Evolutionary conservation across 345 rosid species (phyloP).

Genomic region (Murraya koenigii): DNA sequence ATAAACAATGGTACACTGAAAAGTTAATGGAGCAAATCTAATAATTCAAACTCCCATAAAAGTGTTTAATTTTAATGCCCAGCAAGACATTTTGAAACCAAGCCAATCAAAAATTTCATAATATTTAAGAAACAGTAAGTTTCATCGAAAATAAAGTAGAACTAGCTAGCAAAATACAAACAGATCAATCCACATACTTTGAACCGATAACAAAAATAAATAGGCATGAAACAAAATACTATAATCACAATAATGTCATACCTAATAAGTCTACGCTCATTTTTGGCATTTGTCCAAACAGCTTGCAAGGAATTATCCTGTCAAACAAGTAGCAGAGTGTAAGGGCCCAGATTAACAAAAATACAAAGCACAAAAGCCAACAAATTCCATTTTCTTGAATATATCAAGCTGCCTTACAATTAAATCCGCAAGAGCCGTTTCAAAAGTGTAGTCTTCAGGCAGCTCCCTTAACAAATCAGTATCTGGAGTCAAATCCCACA

Average conservation of each 20-base stretch:
- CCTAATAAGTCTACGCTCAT: conserved; percentile 55
- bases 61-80: neutral
- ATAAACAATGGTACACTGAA: neutral
- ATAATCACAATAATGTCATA: conserved; percentile 16
- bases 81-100: neutral
- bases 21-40: neutral
- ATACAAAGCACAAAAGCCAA: neutral
- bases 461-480: conserved; percentile 51
- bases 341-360: conserved; percentile 2
- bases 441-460: conserved; percentile 64
- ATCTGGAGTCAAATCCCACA: conserved; percentile 86
- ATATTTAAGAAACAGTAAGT: too few species aligned
- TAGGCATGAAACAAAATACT: neutral
- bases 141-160: neutral
- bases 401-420: conserved; percentile 40
- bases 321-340: conserved; percentile 11
- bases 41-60: neutral
- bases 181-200: neutral
- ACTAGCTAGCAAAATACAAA: neutral
- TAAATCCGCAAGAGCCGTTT: conserved; percentile 72
- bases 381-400: neutral
- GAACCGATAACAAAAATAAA: neutral
- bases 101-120: neutral
- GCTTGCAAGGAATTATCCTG: conserved; percentile 91
- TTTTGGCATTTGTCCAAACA: conserved; percentile 41